Base-by-base conservation (phyloP, 257 asterid genomes). In the Nemophila menziesii region DNA sequence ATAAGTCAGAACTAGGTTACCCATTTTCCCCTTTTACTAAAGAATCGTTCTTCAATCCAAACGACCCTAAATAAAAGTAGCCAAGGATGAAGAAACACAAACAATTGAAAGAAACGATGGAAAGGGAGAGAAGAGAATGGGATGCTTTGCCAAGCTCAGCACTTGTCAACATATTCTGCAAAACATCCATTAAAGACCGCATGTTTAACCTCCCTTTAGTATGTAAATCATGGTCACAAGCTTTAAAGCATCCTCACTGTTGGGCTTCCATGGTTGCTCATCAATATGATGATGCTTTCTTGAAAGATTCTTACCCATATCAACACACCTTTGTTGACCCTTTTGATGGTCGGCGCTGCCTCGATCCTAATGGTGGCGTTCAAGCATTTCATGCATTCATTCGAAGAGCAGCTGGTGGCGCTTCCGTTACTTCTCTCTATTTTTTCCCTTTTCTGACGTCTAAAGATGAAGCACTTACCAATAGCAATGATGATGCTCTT, bases 201-300 rank as follows among this genome's bases (percentile, higher is more conserved):
- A 46, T 60, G 1, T 48, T 38, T 4, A 60, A n/a, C 55, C 51
- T 69, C 43, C 72, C 72, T 17, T 56, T 66, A 16, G 74, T 73
- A 11, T 73, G 77, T 63, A 56, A 33, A 50, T 69, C 81, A 8
- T 69, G 70, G 81, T 60, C 60, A 34, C 56, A 57, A 48, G 61
- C 72, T 33, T 51, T 66, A 21, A 24, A 17, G 49, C 56, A 68
- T 17, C 73, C 69, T 22, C 60, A 34, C 15, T 69, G 74, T 60
- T 73, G 80, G 80, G 55, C 67, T 27, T 67, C 79, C 38, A 67
- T 67, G 69, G 39, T 67, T 4, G 46, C 79, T 39, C 17, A 51
- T 24, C 37, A 22, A 8, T 16, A 20, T 15, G 62, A 39, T 36
- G 33, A 50, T 29, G 74, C 74, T 6, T 69, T 73, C 42, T 27